phyloP scores from a whole-genome alignment of 177 flowering plant genomes.

The Viscum album region DNA sequence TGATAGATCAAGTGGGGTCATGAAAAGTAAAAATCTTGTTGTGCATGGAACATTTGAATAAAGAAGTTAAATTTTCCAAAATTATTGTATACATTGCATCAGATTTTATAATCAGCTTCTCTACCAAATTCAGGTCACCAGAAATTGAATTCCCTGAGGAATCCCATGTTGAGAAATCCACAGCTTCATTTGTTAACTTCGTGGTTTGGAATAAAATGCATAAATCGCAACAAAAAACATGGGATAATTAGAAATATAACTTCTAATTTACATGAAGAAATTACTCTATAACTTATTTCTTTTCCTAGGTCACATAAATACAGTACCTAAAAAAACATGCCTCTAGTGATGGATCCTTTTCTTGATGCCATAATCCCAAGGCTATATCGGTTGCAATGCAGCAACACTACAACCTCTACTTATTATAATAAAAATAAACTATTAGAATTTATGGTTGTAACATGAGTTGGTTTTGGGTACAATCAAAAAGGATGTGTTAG shows the following conservation, averaged over 20 bases:
- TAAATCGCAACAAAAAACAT: too few species aligned
- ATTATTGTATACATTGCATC: conserved; percentile 83
- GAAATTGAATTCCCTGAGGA: conserved; percentile 76
- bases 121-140: conserved; percentile 59
- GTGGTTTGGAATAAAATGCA: too few species aligned
- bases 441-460: not conserved
- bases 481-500: too few species aligned
- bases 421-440: too few species aligned
- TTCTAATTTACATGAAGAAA: too few species aligned
- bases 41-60: not conserved
- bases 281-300: too few species aligned
- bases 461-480: too few species aligned
- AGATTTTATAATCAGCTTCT: conserved; percentile 43
- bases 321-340: conserved; percentile 61
- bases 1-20: not conserved
- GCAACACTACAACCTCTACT: conserved; percentile 82
- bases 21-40: too few species aligned
- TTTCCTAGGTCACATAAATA: too few species aligned
- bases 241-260: too few species aligned
- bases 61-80: conserved; percentile 70
- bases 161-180: conserved; percentile 72
- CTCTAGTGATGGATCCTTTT: conserved; percentile 73
- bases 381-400: conserved; percentile 77
- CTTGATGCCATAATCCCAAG: conserved; percentile 97
- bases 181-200: conserved; percentile 58